These are phyloP conservation scores for Talaromyces stipitatus DNA, from an alignment of 495 filamentous ascomycete genomes.

Conservation along the genomic window DNA sequence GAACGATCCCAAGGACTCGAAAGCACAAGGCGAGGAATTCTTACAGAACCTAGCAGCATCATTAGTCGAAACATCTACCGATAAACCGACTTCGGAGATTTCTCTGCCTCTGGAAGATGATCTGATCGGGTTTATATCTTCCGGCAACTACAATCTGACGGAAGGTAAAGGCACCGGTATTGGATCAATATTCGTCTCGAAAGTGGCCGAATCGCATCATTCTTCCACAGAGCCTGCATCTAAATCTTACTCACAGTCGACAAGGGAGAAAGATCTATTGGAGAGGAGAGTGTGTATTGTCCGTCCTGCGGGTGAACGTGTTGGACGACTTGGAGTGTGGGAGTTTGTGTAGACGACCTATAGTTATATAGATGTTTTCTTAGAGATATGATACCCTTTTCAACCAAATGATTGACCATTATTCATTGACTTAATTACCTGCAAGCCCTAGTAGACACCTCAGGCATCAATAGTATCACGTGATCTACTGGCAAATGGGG, in stretches of 20 bases:
- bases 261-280: slow-evolving; percentile 19
- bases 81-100: slow-evolving; percentile 50
- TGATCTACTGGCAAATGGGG: not conserved
- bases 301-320: slow-evolving; percentile 62
- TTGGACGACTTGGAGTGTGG: slow-evolving; percentile 79
- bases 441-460: not conserved
- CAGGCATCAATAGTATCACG: not conserved
- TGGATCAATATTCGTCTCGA: slow-evolving; percentile 58
- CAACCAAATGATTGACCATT: not conserved
- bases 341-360: slow-evolving; percentile 48
- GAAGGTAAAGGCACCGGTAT: slow-evolving; percentile 71
- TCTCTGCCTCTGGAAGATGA: slow-evolving; percentile 65
- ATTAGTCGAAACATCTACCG: slow-evolving; percentile 23
- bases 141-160: slow-evolving; percentile 73
- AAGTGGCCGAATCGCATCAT: slow-evolving; percentile 26
- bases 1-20: slow-evolving; percentile 4
- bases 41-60: slow-evolving; percentile 48
- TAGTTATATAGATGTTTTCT: not conserved
- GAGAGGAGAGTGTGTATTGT: slow-evolving; percentile 64
- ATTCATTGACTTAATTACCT: not conserved
- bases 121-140: slow-evolving; percentile 86
- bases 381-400: slow-evolving; percentile 12
- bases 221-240: not conserved
- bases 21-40: slow-evolving; percentile 25
- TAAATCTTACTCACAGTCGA: slow-evolving; percentile 3